Conservation (phyloP, 1,139 yeast genomes). For the Yamadazyma blattariae region DNA sequence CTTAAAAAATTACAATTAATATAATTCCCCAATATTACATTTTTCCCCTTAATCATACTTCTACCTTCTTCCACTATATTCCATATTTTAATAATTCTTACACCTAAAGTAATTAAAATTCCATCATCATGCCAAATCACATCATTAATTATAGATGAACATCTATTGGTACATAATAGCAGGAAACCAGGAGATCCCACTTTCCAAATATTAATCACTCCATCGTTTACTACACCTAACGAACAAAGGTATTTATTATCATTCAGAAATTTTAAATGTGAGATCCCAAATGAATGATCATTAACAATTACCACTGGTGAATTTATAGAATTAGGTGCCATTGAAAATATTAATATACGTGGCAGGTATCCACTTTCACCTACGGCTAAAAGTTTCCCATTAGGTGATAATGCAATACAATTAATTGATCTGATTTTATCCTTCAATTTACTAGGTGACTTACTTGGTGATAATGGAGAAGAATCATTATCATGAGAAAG, state of each 20-base stretch:
- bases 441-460: constrained; percentile 33
- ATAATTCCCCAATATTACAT: constrained; percentile 50
- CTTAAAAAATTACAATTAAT: constrained; percentile 48
- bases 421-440: constrained; percentile 52
- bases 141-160: constrained; percentile 56
- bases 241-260: constrained; percentile 55
- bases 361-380: constrained; percentile 73
- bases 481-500: background rate
- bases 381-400: constrained; percentile 51
- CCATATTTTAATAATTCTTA: constrained; percentile 63
- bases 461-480: constrained; percentile 1
- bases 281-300: constrained; percentile 66
- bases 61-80: constrained; percentile 25
- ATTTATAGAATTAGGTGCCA: constrained; percentile 46
- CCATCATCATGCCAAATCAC: constrained; percentile 56
- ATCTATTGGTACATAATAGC: constrained; percentile 51
- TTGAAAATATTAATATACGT: constrained; percentile 55
- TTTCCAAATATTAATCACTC: constrained; percentile 61
- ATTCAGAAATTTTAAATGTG: constrained; percentile 53
- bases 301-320: constrained; percentile 50
- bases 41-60: constrained; percentile 44
- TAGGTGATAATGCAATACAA: constrained; percentile 56
- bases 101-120: constrained; percentile 52
- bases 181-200: constrained; percentile 21
- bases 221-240: constrained; percentile 63